Conservation (phyloP, 1,139 yeast species). For the Geotrichum reessii region DNA sequence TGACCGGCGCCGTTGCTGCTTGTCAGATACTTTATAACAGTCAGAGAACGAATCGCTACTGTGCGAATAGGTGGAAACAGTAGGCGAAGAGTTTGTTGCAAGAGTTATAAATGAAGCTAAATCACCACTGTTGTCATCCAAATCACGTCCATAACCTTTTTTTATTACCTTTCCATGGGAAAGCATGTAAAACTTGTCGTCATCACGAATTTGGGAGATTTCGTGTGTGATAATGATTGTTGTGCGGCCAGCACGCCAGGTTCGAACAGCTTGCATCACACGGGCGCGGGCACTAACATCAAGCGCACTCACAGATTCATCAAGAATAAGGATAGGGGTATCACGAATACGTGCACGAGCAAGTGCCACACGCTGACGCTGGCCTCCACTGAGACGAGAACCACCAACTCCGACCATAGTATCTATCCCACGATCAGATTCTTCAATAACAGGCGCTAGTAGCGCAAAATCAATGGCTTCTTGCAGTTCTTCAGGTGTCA, state of each 20-base stretch:
- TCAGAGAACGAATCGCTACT: not conserved
- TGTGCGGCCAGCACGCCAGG: conserved; percentile 63
- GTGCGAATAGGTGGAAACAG: not conserved
- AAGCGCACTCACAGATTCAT: conserved; percentile 80
- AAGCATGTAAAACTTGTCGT: conserved; percentile 54
- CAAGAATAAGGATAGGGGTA: conserved; percentile 69
- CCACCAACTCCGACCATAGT: conserved; percentile 47
- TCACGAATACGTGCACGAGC: conserved; percentile 76
- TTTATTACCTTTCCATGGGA: conserved; percentile 52
- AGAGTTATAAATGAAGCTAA: not conserved
- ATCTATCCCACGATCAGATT: conserved; percentile 50
- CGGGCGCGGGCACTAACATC: conserved; percentile 47
- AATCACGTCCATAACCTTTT: conserved; percentile 37
- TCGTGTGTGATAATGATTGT: conserved; percentile 83
- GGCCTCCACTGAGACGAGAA: conserved; percentile 78
- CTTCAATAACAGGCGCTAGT: conserved; percentile 37
- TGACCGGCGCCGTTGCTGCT: not conserved
- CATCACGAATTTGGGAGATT: conserved; percentile 46
- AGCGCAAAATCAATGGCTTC: conserved; percentile 52
- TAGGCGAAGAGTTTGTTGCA: not conserved
- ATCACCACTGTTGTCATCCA: not conserved
- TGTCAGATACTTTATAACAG: not conserved
- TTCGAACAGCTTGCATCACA: conserved; percentile 47
- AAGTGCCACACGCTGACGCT: conserved; percentile 70
- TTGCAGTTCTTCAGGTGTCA: conserved; percentile 33